Evolutionary conservation across 352 stramenopile species (phyloP).

Genomic region (Sclerospora graminicola): DNA sequence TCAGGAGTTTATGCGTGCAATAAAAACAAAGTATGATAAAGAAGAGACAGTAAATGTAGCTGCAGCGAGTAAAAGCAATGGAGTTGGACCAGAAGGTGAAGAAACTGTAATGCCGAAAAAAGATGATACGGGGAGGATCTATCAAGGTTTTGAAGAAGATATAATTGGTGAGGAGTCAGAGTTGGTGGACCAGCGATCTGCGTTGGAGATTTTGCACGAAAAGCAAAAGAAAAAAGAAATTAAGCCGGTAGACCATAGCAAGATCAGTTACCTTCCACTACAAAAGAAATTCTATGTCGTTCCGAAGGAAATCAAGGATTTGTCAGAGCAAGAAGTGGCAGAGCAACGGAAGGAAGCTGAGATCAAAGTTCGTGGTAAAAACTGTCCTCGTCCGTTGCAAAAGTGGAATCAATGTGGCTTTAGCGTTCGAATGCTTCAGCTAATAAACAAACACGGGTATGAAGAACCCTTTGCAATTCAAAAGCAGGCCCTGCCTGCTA

Average conservation of each 20-base stretch:
- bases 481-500: constrained; percentile 92
- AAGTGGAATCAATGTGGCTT: constrained; percentile 97
- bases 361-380: constrained; percentile 96
- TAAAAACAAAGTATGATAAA: constrained; percentile 61
- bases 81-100: constrained; percentile 1
- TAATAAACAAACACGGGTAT: constrained; percentile 92
- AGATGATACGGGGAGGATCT: constrained; percentile 63
- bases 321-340: constrained; percentile 83
- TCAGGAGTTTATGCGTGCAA: constrained; percentile 77
- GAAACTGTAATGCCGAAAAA: constrained; percentile 31
- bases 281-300: constrained; percentile 99
- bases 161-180: constrained; percentile 70
- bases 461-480: constrained; percentile 96
- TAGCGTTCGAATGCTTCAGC: constrained; percentile 89
- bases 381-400: constrained; percentile 90
- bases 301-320: constrained; percentile 86
- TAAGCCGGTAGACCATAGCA: constrained; percentile 93
- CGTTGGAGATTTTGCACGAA: constrained; percentile 87
- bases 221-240: constrained; percentile 90
- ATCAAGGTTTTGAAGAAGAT: constrained; percentile 81
- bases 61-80: background rate
- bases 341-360: constrained; percentile 81
- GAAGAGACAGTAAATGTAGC: constrained; percentile 26
- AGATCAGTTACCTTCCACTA: constrained; percentile 94
- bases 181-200: constrained; percentile 67